phyloP scores from a whole-genome alignment of 2,329 filamentous ascomycete species.

The Colletotrichum godetiae region DNA sequence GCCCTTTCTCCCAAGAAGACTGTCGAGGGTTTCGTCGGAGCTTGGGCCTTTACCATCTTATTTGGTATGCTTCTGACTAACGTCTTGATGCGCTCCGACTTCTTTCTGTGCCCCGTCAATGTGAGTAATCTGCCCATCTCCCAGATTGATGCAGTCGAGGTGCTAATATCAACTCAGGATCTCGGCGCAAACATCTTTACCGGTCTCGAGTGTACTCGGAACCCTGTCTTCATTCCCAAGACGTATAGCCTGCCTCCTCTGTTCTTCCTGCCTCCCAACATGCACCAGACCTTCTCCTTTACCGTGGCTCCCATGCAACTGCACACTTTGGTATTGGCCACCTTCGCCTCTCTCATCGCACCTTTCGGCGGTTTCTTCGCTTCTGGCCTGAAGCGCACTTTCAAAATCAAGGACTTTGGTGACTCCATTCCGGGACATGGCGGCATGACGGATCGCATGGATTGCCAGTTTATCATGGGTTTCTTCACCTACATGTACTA shows the following conservation, averaged over 20 bases:
- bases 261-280: constrained; percentile 73
- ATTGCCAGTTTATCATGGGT: constrained; percentile 99
- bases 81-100: constrained; percentile 88
- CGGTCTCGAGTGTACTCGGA: constrained; percentile 88
- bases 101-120: constrained; percentile 98
- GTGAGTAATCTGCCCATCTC: constrained; percentile 52
- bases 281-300: constrained; percentile 67
- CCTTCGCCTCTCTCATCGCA: constrained; percentile 95
- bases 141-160: background rate
- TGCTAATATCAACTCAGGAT: constrained; percentile 61
- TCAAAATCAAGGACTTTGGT: constrained; percentile 99
- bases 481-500: constrained; percentile 99
- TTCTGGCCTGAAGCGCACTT: constrained; percentile 95
- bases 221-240: constrained; percentile 88
- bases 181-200: constrained; percentile 94
- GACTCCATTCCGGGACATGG: constrained; percentile 98
- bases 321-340: constrained; percentile 89
- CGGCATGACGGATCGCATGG: constrained; percentile 98
- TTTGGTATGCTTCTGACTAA: constrained; percentile 87
- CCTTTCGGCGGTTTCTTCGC: constrained; percentile 99
- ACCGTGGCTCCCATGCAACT: constrained; percentile 90
- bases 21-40: constrained; percentile 95
- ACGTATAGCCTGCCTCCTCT: constrained; percentile 79
- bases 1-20: constrained; percentile 99
- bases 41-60: constrained; percentile 94